Conservation (phyloP, 176 grass and related monocot species). For the Musa beccarii region DNA sequence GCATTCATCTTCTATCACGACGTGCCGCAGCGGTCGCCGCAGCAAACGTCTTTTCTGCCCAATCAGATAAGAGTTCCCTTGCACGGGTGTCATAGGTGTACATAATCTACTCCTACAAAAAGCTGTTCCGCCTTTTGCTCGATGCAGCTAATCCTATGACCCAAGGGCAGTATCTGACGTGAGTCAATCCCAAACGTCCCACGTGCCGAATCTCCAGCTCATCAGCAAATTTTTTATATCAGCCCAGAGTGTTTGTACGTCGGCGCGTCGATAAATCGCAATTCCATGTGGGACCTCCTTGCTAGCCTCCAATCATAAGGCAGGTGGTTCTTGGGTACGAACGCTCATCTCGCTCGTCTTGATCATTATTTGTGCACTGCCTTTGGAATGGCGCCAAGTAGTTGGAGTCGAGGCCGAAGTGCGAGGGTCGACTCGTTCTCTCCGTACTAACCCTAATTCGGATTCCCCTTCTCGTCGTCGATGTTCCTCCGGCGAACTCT, state of each 20-base stretch:
- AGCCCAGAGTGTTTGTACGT: background rate
- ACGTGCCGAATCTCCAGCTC: background rate
- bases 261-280: background rate
- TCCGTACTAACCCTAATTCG: background rate
- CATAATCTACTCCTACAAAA: too few relatives aligned
- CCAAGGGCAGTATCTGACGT: too few relatives aligned
- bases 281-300: background rate
- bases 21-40: too few relatives aligned
- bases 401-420: background rate
- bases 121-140: too few relatives aligned
- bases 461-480: background rate
- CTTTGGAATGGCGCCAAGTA: background rate
- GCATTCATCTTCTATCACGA: too few relatives aligned
- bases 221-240: background rate
- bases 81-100: too few relatives aligned
- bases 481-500: slow-evolving; percentile 26
- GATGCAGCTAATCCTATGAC: too few relatives aligned
- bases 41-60: too few relatives aligned
- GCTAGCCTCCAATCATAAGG: background rate
- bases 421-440: background rate
- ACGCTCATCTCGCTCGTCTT: too few relatives aligned
- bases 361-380: background rate
- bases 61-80: too few relatives aligned
- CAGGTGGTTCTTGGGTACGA: too few relatives aligned
- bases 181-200: background rate